These are phyloP conservation scores for Juncus effusus DNA, from an alignment of 176 grass and related monocot species.

Conservation along the genomic window DNA sequence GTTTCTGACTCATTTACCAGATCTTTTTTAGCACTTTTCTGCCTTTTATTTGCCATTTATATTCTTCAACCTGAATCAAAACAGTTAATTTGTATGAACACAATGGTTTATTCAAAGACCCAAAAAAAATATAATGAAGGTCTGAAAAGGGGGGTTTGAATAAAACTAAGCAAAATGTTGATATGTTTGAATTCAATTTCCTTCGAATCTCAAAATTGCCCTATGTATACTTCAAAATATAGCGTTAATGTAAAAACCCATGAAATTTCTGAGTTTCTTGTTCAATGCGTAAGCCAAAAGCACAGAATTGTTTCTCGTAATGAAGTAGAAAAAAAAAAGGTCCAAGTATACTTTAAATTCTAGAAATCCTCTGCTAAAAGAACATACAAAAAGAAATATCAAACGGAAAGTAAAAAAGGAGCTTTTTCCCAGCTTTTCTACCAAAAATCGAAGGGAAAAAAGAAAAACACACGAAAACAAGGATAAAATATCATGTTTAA, in stretches of 20 bases:
- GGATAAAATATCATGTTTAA: too few relatives aligned
- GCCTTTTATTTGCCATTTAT: slow-evolving; percentile 17
- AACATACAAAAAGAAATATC: neutral
- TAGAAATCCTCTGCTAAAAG: neutral
- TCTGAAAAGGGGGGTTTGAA: slow-evolving; percentile 3
- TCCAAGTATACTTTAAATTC: neutral
- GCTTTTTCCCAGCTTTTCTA: neutral
- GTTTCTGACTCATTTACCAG: neutral
- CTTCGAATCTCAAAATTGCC: too few relatives aligned
- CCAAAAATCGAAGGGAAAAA: neutral
- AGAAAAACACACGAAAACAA: neutral
- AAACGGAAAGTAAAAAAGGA: neutral
- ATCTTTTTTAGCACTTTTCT: neutral
- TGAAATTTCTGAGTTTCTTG: neutral
- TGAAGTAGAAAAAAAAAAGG: neutral
- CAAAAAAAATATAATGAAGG: too few relatives aligned
- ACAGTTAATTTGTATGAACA: neutral
- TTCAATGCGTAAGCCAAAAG: neutral
- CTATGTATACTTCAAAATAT: too few relatives aligned
- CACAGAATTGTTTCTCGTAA: slow-evolving; percentile 1
- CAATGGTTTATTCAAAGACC: neutral
- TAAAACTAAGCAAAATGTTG: neutral
- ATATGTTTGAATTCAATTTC: too few relatives aligned
- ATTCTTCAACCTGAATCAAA: neutral
- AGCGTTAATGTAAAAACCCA: neutral